Base-by-base conservation (phyloP, 1,284 basidiomycete species). In the Amylostereum chailletii region DNA sequence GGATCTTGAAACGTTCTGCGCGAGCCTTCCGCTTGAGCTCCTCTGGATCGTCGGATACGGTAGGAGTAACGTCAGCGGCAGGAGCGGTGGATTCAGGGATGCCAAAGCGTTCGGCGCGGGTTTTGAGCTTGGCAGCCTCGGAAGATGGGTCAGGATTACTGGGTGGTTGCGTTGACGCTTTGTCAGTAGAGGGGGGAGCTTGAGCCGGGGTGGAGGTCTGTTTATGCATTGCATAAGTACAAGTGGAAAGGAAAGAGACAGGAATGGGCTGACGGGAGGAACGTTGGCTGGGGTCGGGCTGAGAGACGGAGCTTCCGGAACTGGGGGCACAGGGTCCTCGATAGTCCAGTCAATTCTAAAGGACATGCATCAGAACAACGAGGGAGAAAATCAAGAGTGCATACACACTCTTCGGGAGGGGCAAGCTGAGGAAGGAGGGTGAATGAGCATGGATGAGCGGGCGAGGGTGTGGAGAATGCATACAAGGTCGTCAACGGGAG, bases 1-100 rank as follows among this genome's bases (percentile, higher is more conserved):
- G 75, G n/a, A 84, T 77, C 26, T 79, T 79, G 56, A 87, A 87
- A 7, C 84, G 78, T 30, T 70, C 81, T 2, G 84, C 84, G 33
- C 84, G 79, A 42, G 71, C 69, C 57, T 69, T 79, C 48, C 80
- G 77, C 19, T 19, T 58, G 50, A 79, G 67, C 60, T 74, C 77
- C 42, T 71, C 71, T 3, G 65, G 46, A 48, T 76, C 73, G 80
- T 82, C 38, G 3, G 27, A 34, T 6, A 27, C 19, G 34, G n/a
- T 5, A 49, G 39, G 46, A 46, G 50, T 51, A 34, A 46, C 29
- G 44, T 41, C 27, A 52, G 4, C n/a, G n/a, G 27, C 50, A 44
- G 34, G 33, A 49, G 50, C 41, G 38, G 33, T 42, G 44, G 29
- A 2, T 8, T 6, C 5, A 1, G 83, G 75, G n/a, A 84, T 77